Conservation (phyloP, 2,329 filamentous ascomycete genomes). For the Pyricularia grisea region DNA sequence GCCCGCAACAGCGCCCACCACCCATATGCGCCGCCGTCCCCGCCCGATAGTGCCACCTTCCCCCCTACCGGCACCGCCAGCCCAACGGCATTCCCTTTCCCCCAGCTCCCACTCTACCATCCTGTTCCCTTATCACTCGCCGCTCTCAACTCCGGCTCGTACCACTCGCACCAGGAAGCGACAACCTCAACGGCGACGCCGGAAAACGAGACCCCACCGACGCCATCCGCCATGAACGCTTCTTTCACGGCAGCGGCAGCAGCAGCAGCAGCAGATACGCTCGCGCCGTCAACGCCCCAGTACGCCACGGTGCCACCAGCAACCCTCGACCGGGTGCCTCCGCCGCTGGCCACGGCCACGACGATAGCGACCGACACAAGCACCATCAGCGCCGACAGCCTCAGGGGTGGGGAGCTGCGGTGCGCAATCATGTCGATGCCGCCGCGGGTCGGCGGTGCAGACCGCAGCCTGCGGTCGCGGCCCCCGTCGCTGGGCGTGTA, state of each 20-base stretch:
- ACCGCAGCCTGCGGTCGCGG: not conserved
- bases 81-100: not conserved
- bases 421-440: conserved; percentile 3
- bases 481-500: not conserved
- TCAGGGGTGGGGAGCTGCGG: not conserved
- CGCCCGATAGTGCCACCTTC: conserved; percentile 6
- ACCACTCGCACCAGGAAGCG: not conserved
- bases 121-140: conserved; percentile 5
- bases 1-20: conserved; percentile 2
- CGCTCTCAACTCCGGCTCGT: not conserved
- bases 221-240: not conserved
- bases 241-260: not conserved
- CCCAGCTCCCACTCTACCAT: conserved; percentile 1
- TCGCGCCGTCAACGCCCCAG: not conserved
- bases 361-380: conserved; percentile 1
- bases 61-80: not conserved
- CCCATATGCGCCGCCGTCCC: conserved; percentile 5
- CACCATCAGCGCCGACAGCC: conserved; percentile 1
- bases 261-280: not conserved
- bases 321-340: not conserved
- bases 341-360: conserved; percentile 6
- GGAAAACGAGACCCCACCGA: not conserved
- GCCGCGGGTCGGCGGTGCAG: not conserved
- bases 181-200: too few relatives aligned
- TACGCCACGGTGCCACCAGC: not conserved